Percentiles rank a stretch among this genome's conserved stretches.
phyloP scores from a whole-genome alignment of 1,284 basidiomycete species.

The Cryptococcus depauperatus region DNA sequence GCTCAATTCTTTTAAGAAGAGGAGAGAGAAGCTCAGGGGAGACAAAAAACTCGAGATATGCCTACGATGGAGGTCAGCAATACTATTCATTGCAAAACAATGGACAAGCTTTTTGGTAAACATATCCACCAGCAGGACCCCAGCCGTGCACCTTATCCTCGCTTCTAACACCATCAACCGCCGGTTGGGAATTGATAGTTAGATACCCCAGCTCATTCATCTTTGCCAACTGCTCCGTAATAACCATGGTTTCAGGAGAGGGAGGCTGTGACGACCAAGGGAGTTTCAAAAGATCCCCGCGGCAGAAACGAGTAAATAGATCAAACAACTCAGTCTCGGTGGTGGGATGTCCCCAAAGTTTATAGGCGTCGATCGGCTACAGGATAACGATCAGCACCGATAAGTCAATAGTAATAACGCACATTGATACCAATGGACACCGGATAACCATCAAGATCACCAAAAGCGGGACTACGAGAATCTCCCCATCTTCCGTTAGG shows the following conservation, averaged over 20 bases:
- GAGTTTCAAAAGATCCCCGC: slow-evolving; percentile 60
- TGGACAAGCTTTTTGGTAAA: slow-evolving; percentile 84
- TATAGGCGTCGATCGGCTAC: slow-evolving; percentile 56
- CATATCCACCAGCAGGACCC: slow-evolving; percentile 81
- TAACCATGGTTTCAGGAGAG: slow-evolving; percentile 75
- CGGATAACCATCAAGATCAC: slow-evolving; percentile 92
- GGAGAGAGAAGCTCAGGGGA: slow-evolving; percentile 62
- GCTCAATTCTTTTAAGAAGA: slow-evolving; percentile 76
- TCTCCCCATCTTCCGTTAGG: slow-evolving; percentile 98
- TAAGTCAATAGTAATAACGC: slow-evolving; percentile 28
- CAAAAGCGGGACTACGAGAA: slow-evolving; percentile 91
- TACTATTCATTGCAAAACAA: background rate
- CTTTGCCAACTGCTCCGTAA: slow-evolving; percentile 66
- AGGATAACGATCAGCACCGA: background rate
- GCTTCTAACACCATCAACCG: slow-evolving; percentile 83
- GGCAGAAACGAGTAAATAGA: slow-evolving; percentile 77
- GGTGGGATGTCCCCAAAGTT: slow-evolving; percentile 79
- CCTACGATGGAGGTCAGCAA: slow-evolving; percentile 49
- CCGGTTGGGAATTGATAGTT: slow-evolving; percentile 97
- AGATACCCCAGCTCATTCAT: slow-evolving; percentile 88
- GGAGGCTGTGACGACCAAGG: slow-evolving; percentile 94
- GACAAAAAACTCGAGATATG: slow-evolving; percentile 96
- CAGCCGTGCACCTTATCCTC: slow-evolving; percentile 85
- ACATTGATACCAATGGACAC: slow-evolving; percentile 75
- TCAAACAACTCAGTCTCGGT: slow-evolving; percentile 52